Evolutionary conservation across 192 early-diverging fungal species (phyloP), one percentile per base, ranked within the genome.

Genomic region (Polychytrium aggregatum): DNA sequence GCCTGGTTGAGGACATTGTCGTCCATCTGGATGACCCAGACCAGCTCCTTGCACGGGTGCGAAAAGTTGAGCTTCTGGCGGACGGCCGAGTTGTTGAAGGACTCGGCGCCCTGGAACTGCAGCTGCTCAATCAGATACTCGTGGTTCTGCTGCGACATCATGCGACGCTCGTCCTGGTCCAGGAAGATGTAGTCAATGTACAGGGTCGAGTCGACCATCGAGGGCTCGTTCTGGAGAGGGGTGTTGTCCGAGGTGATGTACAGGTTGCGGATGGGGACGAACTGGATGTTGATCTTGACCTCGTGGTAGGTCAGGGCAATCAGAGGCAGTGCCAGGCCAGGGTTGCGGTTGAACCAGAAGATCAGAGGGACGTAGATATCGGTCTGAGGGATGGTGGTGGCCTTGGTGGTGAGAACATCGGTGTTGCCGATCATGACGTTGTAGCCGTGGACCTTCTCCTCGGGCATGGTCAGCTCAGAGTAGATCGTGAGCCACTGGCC

Each of bases 21-120:
- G n/a, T n/a, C 45, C 10, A 16, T 13, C 17, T 33, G 25, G 33
- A 24, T 27, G 14, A 24, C 18, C 28, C 30, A 47, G 30, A 47
- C 29, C 10, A 47, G 25, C 45, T 47, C 45, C 45, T 47, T 47
- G 45, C n/a, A n/a, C 21, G 45, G 45, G 45, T 47, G 45, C 13
- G 45, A 27, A 27, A 47, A 47, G 0, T 10, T 27, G 14, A 47
- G 17, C 45, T 47, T 47, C n/a, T 18, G 1, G 14, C 30, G 13
- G 45, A 24, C 28, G 24, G 14, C 22, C n/a, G 28, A 31, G 22
- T 14, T 31, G 14, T 17, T 14, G 30, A 27, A 14, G 30, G n/a
- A 21, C 45, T 21, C 27, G 14, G 29, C 11, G 21, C 45, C 45
- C 10, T 11, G 10, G 27, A 28, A 28, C 45, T 47, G 45, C 14